Conservation (phyloP, 352 stramenopile genomes). For the Phytophthora brassicae region DNA sequence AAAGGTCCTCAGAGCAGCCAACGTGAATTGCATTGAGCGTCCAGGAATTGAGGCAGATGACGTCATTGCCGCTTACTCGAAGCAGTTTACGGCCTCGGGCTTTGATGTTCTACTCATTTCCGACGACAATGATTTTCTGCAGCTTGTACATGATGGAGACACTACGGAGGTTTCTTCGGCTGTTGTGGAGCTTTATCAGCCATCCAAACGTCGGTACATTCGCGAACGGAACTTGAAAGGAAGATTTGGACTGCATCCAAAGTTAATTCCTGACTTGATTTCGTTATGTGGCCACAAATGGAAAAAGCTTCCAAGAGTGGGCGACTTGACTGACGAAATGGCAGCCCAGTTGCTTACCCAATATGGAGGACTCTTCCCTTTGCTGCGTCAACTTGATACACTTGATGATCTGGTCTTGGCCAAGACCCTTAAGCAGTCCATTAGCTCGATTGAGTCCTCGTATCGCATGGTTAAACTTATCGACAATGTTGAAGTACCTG, state of each 20-base stretch:
- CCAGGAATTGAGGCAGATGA: conserved; percentile 66
- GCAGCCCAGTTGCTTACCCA: conserved; percentile 67
- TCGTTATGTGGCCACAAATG: conserved; percentile 67
- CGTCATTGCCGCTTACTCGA: conserved; percentile 65
- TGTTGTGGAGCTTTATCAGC: conserved; percentile 72
- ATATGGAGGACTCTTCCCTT: conserved; percentile 51
- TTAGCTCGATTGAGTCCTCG: conserved; percentile 78
- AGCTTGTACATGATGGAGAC: conserved; percentile 44
- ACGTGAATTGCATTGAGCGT: conserved; percentile 54
- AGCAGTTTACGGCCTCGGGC: conserved; percentile 35
- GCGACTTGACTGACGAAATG: conserved; percentile 52
- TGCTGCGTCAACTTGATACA: conserved; percentile 69
- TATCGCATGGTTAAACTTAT: conserved; percentile 76
- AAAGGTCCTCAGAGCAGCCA: conserved; percentile 23
- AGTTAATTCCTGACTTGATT: conserved; percentile 62
- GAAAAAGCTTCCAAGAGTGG: conserved; percentile 65
- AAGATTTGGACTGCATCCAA: conserved; percentile 54
- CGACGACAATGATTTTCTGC: conserved; percentile 75
- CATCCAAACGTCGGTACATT: conserved; percentile 68
- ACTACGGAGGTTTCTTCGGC: conserved; percentile 6
- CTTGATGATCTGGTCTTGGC: conserved; percentile 49
- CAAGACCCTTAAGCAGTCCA: conserved; percentile 70
- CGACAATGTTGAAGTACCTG: conserved; percentile 46
- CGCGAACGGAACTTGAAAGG: conserved; percentile 60
- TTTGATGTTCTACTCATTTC: conserved; percentile 68